These are phyloP conservation scores for Parathielavia hyrcaniae DNA, from an alignment of 495 filamentous ascomycete genomes.

Conservation along the genomic window DNA sequence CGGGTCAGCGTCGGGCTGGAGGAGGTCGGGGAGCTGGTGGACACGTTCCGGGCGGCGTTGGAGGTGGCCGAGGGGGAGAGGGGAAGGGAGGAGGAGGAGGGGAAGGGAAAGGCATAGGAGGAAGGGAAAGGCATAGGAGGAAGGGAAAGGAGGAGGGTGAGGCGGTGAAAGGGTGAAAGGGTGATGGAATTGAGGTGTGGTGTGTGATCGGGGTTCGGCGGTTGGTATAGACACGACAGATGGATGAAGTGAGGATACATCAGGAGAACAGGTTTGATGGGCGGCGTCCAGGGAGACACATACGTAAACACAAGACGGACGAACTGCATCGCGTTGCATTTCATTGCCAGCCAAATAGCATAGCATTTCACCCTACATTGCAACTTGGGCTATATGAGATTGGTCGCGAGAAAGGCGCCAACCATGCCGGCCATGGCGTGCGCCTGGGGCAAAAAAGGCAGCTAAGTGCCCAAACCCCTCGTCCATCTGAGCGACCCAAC, in stretches of 20 bases:
- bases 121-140: not conserved
- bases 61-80: constrained; percentile 9
- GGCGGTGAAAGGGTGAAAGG: no score
- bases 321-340: not conserved
- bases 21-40: constrained; percentile 31
- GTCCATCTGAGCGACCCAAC: not conserved
- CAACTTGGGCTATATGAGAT: not conserved
- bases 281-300: no score
- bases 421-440: not conserved
- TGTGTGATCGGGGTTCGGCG: no score
- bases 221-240: no score
- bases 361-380: not conserved
- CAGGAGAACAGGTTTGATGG: no score
- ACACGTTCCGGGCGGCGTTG: constrained; percentile 33
- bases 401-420: not conserved
- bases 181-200: not conserved
- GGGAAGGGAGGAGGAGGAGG: not conserved
- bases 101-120: no score
- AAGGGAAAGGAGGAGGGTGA: not conserved
- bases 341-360: constrained; percentile 7
- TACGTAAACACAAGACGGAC: not conserved
- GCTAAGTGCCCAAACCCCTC: not conserved
- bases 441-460: not conserved
- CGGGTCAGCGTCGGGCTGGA: constrained; percentile 42
- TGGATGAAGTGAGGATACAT: no score